Evolutionary conservation across 2,329 filamentous ascomycete species (phyloP), one percentile per base, ranked within the genome.

Genomic region (Pseudogymnoascus verrucosus): DNA sequence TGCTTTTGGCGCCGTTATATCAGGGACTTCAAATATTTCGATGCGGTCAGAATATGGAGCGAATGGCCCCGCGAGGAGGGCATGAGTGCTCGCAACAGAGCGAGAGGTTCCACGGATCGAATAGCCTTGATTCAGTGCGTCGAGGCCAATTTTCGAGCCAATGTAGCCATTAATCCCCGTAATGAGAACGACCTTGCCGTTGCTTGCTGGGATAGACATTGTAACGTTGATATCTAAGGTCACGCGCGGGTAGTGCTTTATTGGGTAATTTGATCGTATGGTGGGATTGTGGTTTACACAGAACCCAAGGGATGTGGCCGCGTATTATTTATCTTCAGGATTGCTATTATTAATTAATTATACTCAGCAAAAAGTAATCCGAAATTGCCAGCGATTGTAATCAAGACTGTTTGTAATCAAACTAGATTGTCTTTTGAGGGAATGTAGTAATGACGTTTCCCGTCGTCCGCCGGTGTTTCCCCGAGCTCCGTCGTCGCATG

Each of bases 131-230:
- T 65, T 34, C 10, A 68, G 64, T 10, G 68, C 61, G 6, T 72
- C 70, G 2, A 72, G 64, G 5, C 70, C 67, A 47, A 68, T 70
- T 57, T 12, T 57, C n/a, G 47, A 57, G 31, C 72, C 74, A 59
- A 75, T 70, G 59, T 73, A 74, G 37, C 74, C 73, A 63, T 73
- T 73, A 59, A 71, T 71, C 4, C 73, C 73, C 8, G 73, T 75
- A 36, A 75, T 68, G 19, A 74, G 68, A 6, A 73, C 66, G 4
- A 69, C 70, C 47, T 71, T 67, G 36, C 70, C 65, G 28, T 73
- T 71, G 26, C 64, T 68, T 42, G 39, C 23, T 61, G 69, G 63
- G 34, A 70, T 61, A 34, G 69, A 64, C 70, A 72, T 72, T 19
- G 14, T 64, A 19, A n/a, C 47, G 16, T 28, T 62, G 23, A 44